Conservation (phyloP, 345 rosid species). For the Eutrema japonicum region DNA sequence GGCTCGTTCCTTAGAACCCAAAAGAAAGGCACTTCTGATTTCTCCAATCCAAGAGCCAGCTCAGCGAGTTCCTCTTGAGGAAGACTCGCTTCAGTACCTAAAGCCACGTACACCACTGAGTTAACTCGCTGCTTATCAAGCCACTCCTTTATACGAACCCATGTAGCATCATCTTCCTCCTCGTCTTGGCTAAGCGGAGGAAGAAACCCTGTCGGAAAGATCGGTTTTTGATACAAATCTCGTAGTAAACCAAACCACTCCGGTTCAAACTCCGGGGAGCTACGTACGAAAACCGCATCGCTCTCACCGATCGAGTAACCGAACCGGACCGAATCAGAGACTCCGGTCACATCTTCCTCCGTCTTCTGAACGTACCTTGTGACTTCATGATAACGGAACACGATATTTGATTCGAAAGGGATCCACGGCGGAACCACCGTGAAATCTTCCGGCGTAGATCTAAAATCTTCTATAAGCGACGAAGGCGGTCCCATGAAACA, state of each 20-base stretch:
- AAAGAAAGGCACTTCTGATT: constrained; percentile 50
- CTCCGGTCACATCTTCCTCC: constrained; percentile 47
- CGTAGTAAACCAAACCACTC: constrained; percentile 54
- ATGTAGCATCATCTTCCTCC: constrained; percentile 19
- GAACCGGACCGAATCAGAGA: constrained; percentile 53
- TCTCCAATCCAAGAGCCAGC: constrained; percentile 57
- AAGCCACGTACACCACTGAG: constrained; percentile 55
- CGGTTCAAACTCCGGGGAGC: constrained; percentile 53
- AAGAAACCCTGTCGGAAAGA: constrained; percentile 54
- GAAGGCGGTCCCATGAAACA: constrained; percentile 48
- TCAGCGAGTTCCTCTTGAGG: constrained; percentile 40
- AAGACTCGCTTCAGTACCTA: constrained; percentile 54
- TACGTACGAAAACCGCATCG: constrained; percentile 51
- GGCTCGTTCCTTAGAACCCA: constrained; percentile 52
- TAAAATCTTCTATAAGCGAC: constrained; percentile 10
- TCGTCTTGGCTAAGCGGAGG: constrained; percentile 41
- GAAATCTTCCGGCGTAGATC: constrained; percentile 52
- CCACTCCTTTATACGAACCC: constrained; percentile 50
- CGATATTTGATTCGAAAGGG: constrained; percentile 47
- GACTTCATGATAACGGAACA: constrained; percentile 50
- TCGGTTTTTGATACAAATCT: constrained; percentile 45
- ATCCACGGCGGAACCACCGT: constrained; percentile 53
- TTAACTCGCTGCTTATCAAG: constrained; percentile 42
- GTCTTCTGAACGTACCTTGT: constrained; percentile 49
- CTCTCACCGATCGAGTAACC: constrained; percentile 43